Base-by-base conservation (phyloP, 345 rosid genomes). In the Orychophragmus violaceus region DNA sequence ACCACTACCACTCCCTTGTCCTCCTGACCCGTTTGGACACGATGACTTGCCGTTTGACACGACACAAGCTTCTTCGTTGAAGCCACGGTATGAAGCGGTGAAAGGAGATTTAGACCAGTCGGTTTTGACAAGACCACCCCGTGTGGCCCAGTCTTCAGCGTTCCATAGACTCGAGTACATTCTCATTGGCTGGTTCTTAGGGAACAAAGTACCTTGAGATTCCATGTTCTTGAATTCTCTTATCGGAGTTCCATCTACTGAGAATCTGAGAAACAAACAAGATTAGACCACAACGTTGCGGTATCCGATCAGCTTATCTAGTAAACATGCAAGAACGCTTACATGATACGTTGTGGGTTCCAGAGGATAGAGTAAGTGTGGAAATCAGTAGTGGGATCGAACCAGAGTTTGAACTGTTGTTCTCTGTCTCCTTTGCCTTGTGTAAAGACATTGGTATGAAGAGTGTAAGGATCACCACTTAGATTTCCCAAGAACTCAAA, bases 401-500 rank as follows among this genome's bases (percentile, higher is more conserved):
- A n/a, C n/a, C 88, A 86, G 30, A 84, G 79, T 59, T 80, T 68
- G 36, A 84, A 86, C 13, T 84, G 91, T 21, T 86, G 91, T 41
- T 86, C 88, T 65, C 82, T 79, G 71, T 72, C 68, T 0, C 88
- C 88, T 68, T 86, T 81, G 44, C 88, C 91, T 65, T 79, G 84
- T 17, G 62, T 74, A 25, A 71, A 79, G 6, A 86, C 81, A 44
- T 86, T 86, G 0, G 88, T 83, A 57, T 85, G 91, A 24, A 83
- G 81, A 53, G 72, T 82, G 70, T 85, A n/a, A n/a, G n/a, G n/a
- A n/a, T n/a, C n/a, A n/a, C n/a, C n/a, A n/a, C n/a, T n/a, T n/a
- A n/a, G n/a, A 50, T 84, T 83, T n/a, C 86, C 88, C 76, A 86
- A 66, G 76, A 86, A 86, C 62, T 86, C 88, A 2, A 82, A 86